Evolutionary conservation across 2,329 filamentous ascomycete genomes (phyloP), one percentile per base, ranked within the genome.

Genomic region (Diaporthe batatas): DNA sequence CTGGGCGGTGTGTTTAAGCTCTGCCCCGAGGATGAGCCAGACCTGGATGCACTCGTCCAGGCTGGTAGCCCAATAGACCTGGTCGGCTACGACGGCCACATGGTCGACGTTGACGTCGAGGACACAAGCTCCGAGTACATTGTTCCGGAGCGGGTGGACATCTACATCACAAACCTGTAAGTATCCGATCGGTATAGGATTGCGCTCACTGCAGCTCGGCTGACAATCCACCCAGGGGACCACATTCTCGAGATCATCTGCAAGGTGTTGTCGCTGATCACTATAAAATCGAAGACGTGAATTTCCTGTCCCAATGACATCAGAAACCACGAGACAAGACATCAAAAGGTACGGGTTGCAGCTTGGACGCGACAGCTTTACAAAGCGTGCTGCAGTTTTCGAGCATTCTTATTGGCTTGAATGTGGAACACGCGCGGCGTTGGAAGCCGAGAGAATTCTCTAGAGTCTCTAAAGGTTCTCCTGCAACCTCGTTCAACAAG

Each of bases 1-100:
- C 89, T 99, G 55, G 93, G 93, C 68, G 96, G 95, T 42, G 92
- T 98, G 25, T 98, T 98, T 86, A 97, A 97, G 83, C 89, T 99
- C 71, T 97, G 94, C 77, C 95, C 96, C 0, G 91, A 97, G 73
- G 96, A 95, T 78, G 93, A 95, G 1, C 95, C 95, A 78, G 91
- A 96, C 78, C 91, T 93, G 69, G 92, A 94, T 75, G 90, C 91
- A 6, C 85, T 97, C 74, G 93, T 98, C 73, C 96, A 98, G 83
- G 94, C 94, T 84, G 96, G 94, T 21, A 91, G 95, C 80, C 91
- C 95, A 1, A 91, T 92, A 70, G 92, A 89, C 76, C 92, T 94
- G 72, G 90, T 96, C 55, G 88, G 87, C 51, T 98, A 94, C 79
- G 92, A 98, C 75, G 95, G 94, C 7, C 87, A 91, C 51, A 88